A percentile compares a stretch with the other conserved stretches of the same genome.
phyloP scores from a whole-genome alignment of 345 rosid species.

The Mangifera indica region DNA sequence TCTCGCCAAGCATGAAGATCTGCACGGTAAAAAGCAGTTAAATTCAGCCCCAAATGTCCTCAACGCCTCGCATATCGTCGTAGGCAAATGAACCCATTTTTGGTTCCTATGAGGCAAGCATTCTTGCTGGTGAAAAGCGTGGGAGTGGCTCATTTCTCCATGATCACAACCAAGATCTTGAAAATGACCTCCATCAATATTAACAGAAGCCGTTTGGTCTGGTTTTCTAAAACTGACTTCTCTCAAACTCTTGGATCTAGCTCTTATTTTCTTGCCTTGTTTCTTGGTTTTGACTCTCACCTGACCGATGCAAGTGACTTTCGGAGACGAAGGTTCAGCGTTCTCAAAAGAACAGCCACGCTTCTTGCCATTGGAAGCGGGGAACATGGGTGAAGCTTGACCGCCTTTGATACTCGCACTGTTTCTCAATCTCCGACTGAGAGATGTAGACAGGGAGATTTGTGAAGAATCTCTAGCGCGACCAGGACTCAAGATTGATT shows the following conservation, averaged over 20 bases:
- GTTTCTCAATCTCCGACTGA: slow-evolving; percentile 66
- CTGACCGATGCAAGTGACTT: slow-evolving; percentile 94
- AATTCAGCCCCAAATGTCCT: slow-evolving; percentile 80
- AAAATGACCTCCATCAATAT: slow-evolving; percentile 18
- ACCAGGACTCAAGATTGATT: slow-evolving; percentile 79
- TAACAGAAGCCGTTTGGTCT: slow-evolving; percentile 21
- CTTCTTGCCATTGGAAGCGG: slow-evolving; percentile 52
- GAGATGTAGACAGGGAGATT: slow-evolving; percentile 77
- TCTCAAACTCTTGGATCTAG: slow-evolving; percentile 60
- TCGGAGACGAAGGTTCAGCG: slow-evolving; percentile 91
- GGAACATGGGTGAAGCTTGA: slow-evolving; percentile 86
- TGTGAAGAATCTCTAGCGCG: slow-evolving; percentile 54
- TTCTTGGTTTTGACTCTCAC: slow-evolving; percentile 95
- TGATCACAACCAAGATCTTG: slow-evolving; percentile 20
- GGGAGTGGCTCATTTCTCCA: too few relatives aligned
- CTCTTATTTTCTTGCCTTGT: slow-evolving; percentile 69
- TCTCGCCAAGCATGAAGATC: slow-evolving; percentile 62
- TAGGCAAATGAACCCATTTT: slow-evolving; percentile 83
- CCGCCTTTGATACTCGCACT: slow-evolving; percentile 79
- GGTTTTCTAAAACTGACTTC: slow-evolving; percentile 67
- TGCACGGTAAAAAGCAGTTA: slow-evolving; percentile 83
- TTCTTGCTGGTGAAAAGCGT: slow-evolving; percentile 31
- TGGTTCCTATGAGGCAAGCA: slow-evolving; percentile 53
- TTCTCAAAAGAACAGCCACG: slow-evolving; percentile 65
- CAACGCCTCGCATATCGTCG: slow-evolving; percentile 77